Conservation (phyloP, 257 asterid species). For the Solanum piurae region DNA sequence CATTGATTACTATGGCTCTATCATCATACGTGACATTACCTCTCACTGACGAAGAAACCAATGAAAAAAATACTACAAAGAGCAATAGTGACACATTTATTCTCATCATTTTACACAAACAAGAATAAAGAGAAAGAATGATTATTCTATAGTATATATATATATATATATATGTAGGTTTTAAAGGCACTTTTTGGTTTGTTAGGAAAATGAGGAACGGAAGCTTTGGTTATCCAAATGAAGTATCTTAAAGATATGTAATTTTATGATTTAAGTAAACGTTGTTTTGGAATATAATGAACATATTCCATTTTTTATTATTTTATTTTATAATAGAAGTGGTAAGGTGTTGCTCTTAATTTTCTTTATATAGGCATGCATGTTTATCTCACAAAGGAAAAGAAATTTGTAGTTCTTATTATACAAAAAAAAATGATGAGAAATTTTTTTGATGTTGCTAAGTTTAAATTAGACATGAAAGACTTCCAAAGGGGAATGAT, state of each 20-base stretch:
- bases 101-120: not conserved
- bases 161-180: not conserved
- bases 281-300: not conserved
- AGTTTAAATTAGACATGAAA: not conserved
- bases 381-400: not conserved
- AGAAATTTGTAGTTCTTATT: not conserved
- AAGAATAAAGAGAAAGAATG: not conserved
- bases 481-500: not conserved
- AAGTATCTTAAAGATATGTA: not conserved
- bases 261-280: not conserved
- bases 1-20: slow-evolving; percentile 46
- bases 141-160: not conserved
- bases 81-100: not conserved
- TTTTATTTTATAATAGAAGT: not conserved
- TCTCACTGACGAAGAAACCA: not conserved
- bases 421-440: not conserved
- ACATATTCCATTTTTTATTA: not conserved
- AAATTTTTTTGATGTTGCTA: not conserved
- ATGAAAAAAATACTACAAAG: not conserved
- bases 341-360: not conserved
- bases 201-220: not conserved
- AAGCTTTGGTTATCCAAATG: not conserved
- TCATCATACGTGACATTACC: slow-evolving; percentile 51
- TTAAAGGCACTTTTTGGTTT: not conserved
- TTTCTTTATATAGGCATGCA: not conserved